phyloP scores from a whole-genome alignment of 169 alveolate genomes.

The Plasmodium chabaudi region DNA sequence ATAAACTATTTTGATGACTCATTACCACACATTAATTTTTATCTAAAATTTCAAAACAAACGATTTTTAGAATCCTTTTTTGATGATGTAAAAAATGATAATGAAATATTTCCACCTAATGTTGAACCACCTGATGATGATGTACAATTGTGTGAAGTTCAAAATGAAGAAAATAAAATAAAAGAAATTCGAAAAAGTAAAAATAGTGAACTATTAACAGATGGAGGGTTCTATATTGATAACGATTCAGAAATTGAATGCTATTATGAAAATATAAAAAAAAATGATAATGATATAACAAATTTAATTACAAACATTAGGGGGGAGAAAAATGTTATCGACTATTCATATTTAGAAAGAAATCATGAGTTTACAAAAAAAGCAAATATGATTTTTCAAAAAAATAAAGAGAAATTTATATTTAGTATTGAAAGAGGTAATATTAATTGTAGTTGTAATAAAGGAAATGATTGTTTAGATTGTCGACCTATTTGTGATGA shows the following conservation, averaged over 20 bases:
- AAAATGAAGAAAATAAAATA: conserved; percentile 16
- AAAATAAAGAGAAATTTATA: conserved; percentile 20
- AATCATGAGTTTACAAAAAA: conserved; percentile 22
- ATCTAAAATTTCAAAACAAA: conserved; percentile 52
- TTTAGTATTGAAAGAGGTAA: conserved; percentile 49
- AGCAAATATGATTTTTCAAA: conserved; percentile 34
- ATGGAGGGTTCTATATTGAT: conserved; percentile 14
- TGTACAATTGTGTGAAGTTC: too few species aligned
- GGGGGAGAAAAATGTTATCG: neutral
- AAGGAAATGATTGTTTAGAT: neutral
- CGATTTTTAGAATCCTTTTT: conserved; percentile 36
- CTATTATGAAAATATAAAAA: neutral
- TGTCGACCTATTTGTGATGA: neutral
- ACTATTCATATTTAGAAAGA: conserved; percentile 17
- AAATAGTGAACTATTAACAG: neutral
- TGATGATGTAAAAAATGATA: conserved; percentile 4
- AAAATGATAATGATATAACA: too few species aligned
- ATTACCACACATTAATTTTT: conserved; percentile 69
- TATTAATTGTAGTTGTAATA: neutral
- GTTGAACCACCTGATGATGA: neutral
- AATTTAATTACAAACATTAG: too few species aligned
- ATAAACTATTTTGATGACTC: conserved; percentile 46
- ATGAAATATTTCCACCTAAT: neutral
- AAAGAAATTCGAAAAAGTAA: neutral
- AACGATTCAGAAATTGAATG: neutral